Evolutionary conservation across 805 yeast genomes (phyloP), one percentile per base, ranked within the genome.

Genomic region (Pichia eremophila): DNA sequence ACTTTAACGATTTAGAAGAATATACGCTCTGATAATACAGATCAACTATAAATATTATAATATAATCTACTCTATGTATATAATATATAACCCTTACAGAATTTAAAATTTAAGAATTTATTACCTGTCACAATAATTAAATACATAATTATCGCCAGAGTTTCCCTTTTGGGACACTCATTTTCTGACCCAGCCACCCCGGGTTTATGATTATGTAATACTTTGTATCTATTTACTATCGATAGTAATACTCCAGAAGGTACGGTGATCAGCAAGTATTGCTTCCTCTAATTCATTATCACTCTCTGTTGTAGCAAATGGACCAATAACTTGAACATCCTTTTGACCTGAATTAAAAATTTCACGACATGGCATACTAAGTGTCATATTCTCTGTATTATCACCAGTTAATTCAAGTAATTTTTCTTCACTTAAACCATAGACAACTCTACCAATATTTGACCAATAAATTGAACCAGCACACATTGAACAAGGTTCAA

Each of bases 401-500:
- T 50, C 47, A 4, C 64, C 62, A 7, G 65, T 62, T 36, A 60
- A 31, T 22, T 49, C 46, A 41, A 60, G 45, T 31, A 62, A 45
- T 22, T 39, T 48, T 8, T 28, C 6, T 35, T 62, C 66, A 9
- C 50, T 50, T 15, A 55, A 40, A 0, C 65, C 66, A 46, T 54
- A 61, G 0, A 61, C 56, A 15, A 62, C 50, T 25, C 61, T 49
- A 2, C 66, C 66, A 2, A 60, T 54, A 40, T 61, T 61, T 27
- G 55, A 45, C 65, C 65, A 60, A 43, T 61, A 61, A 18, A 58
- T 49, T 2, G 64, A 53, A 4, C 64, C 66, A 12, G 61, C 53
- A 47, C 66, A 60, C 64, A 62, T 62, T 22, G 53, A 51, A 43
- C 66, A 62, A 4, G 66, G 64, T 50, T 62, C 66, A 42, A 62